Evolutionary conservation across 345 rosid species (phyloP), one percentile per base, ranked within the genome.

Genomic region (Turnera subulata): DNA sequence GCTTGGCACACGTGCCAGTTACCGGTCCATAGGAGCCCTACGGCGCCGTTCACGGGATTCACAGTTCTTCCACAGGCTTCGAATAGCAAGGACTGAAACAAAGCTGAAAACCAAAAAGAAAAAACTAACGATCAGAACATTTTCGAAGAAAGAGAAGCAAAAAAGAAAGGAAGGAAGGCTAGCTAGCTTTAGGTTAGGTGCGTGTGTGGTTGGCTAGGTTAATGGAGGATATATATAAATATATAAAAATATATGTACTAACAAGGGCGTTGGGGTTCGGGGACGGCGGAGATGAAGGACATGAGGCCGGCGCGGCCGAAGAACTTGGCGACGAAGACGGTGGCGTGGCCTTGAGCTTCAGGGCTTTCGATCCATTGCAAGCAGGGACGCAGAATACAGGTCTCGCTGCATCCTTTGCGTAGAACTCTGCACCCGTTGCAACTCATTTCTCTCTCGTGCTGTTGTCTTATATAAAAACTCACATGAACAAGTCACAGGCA

Each of bases 361-460:
- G 97, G 85, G 66, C 62, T 66, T 42, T 89, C 97, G 57, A 93
- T 93, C 97, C 96, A 83, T 63, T 84, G 94, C 46, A 93, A 70
- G 58, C 99, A 89, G 1, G 97, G 94, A 11, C 99, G 84, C 37
- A 93, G 68, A 42, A 93, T 78, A 63, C 99, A 93, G 12, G 78
- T 75, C 65, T 93, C 99, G 54, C 99, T 87, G 83, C 99, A 93
- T 2, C 99, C 99, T 66, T 93, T 93, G 16, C 99, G 87, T 13
- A 93, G 74, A 25, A 93, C 99, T 65, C 97, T 74, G 74, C 97
- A 93, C 0, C 99, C 99, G 80, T 86, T 93, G 88, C 99, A 93
- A 46, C 99, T 93, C 99, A 93, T 92, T 19, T 20, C 35, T 52
- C 15, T n/a, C n/a, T n/a, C n/a, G n/a, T n/a, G n/a, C n/a, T n/a